Evolutionary conservation across 352 stramenopile species (phyloP), one percentile per base, ranked within the genome.

Genomic region (Phytophthora ramorum): DNA sequence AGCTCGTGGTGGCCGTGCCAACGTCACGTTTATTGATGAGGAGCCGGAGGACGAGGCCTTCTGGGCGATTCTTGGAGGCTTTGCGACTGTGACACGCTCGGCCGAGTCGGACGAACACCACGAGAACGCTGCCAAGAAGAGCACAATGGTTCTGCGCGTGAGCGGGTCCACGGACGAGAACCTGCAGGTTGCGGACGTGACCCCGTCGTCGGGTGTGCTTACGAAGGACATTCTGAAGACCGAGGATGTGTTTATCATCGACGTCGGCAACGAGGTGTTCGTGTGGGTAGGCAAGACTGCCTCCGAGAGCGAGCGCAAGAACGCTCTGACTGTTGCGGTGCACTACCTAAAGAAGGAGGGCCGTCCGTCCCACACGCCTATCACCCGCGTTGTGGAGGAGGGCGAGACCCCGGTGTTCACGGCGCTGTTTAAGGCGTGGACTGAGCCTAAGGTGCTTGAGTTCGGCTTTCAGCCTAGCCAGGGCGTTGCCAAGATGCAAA

Each of bases 241-340:
- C 8, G 75, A 97, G 22, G 90, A 98, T 53, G 93, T 98, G n/a
- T 98, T 96, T 67, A 73, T 99, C 13, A 74, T 99, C 20, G 94
- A 98, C 66, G 71, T 85, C 51, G 90, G 91, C 46, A 86, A 89
- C 62, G 85, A 92, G 16, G 61, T 98, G 16, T 98, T 92, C 66
- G 73, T 98, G 4, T 99, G 94, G 93, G 81, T 98, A 28, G 96
- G 96, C 45, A 93, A 90, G 59, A 73, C 72, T 26, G 91, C 92
- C 3, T 96, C 87, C 4, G 68, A 74, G 30, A 77, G 55, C 35
- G 95, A 98, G 77, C 94, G 95, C 50, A 91, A 96, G 55, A 91
- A 93, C 46, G 86, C 85, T 2, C 91, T 98, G 50, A 69, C 77
- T n/a, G 70, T 88, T 14, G 90, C 91, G 9, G 85, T 93, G 26